These are phyloP conservation scores for Rubus parviflorus DNA, from an alignment of 306 rosid species.

Conservation along the genomic window DNA sequence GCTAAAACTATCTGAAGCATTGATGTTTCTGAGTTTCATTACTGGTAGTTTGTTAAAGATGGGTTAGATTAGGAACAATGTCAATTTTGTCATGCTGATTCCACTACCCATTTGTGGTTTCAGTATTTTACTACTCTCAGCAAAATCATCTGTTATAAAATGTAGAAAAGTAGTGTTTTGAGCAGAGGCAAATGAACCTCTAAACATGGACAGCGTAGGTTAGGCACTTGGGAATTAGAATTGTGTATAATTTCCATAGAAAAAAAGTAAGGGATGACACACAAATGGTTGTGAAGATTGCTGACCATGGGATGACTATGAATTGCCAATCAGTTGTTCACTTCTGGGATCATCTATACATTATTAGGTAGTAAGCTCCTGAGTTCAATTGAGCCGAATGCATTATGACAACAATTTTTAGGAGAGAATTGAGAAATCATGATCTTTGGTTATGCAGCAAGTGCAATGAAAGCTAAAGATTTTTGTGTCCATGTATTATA, in stretches of 20 bases:
- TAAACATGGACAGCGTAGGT: neutral
- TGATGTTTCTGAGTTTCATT: neutral
- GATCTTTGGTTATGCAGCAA: neutral
- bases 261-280: neutral
- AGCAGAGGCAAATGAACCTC: neutral
- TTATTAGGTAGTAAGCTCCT: neutral
- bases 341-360: neutral
- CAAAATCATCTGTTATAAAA: neutral
- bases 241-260: neutral
- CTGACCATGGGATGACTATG: neutral
- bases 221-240: neutral
- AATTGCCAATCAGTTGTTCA: neutral
- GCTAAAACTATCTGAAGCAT: neutral
- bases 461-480: neutral
- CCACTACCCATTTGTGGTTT: neutral
- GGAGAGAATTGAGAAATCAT: neutral
- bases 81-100: neutral
- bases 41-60: neutral
- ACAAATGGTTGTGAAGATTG: neutral
- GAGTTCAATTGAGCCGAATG: neutral
- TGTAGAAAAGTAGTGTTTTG: neutral
- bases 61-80: neutral
- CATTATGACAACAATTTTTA: neutral
- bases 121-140: neutral
- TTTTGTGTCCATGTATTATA: neutral